phyloP scores from a whole-genome alignment of 1,284 basidiomycete species.

The Sporisorium scitamineum region DNA sequence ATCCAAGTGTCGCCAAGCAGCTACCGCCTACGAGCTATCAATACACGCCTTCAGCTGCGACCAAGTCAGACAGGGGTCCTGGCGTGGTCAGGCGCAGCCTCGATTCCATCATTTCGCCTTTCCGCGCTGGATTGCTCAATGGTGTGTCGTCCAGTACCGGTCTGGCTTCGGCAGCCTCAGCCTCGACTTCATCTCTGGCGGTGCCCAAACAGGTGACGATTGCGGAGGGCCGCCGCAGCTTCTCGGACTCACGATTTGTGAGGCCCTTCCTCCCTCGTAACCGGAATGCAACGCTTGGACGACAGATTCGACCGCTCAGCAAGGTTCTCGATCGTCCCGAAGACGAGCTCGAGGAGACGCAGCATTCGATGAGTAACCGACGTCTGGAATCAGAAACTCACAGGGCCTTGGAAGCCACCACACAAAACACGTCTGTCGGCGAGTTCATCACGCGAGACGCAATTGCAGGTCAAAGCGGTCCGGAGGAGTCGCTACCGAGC shows the following conservation, averaged over 20 bases:
- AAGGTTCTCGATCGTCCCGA: slow-evolving; percentile 37
- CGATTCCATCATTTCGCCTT: slow-evolving; percentile 47
- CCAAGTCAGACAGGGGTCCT: slow-evolving; percentile 11
- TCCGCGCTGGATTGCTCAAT: slow-evolving; percentile 40
- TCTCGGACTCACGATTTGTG: slow-evolving; percentile 47
- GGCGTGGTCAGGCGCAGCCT: slow-evolving; percentile 44
- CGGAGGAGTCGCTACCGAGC: slow-evolving; percentile 11
- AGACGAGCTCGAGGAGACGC: slow-evolving; percentile 13
- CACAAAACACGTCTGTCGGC: background rate
- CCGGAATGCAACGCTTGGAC: slow-evolving; percentile 14
- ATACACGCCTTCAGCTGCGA: background rate
- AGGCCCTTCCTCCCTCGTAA: slow-evolving; percentile 33
- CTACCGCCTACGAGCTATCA: background rate
- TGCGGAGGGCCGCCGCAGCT: slow-evolving; percentile 30
- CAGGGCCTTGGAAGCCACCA: background rate
- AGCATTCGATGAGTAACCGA: background rate
- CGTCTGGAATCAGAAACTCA: background rate
- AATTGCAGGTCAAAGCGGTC: background rate
- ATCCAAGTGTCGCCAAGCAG: background rate
- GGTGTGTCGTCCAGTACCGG: background rate
- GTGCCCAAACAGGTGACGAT: slow-evolving; percentile 8
- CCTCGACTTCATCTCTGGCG: slow-evolving; percentile 5
- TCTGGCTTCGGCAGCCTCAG: background rate
- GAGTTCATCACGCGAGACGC: background rate
- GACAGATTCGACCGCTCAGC: slow-evolving; percentile 31